Evolutionary conservation across 2,329 filamentous ascomycete species (phyloP), one percentile per base, ranked within the genome.

Genomic region (Coniochaeta sp.): DNA sequence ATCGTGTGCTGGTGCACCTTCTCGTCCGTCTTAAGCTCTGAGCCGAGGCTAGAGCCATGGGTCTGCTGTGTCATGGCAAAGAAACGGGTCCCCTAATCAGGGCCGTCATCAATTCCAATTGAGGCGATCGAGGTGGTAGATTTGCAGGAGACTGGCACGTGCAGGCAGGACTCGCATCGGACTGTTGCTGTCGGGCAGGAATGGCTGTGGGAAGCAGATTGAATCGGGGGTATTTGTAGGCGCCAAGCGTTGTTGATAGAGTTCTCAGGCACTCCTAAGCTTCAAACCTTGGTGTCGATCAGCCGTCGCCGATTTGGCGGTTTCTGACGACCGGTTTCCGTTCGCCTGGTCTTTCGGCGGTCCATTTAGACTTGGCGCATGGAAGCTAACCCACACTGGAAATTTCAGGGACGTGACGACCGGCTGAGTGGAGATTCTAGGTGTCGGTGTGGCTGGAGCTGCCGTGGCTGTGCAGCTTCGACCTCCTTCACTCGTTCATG

Each of bases 1-100:
- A 30, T 52, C 12, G 47, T n/a, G 42, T n/a, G 10, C 22, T 47
- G 42, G 19, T 22, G 19, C 42, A 3, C 47, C 0, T 75, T 89
- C 24, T 52, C 47, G 47, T 47, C 19, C 42, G 47, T 17, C 8
- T 2, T 19, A 12, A 52, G 65, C 67, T 66, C 68, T 64, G 63
- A 66, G 69, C 69, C 70, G 67, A 65, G 65, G 69, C 69, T 65
- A 58, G 68, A 66, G 69, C 65, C 62, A 60, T 63, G 61, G 44
- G 47, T 44, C 61, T 63, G 61, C 58, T 62, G 61, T 64, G 64
- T 66, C 70, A 71, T 71, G 55, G 59, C 62, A 60, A 60, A 60
- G 47, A 52, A n/a, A 26, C 38, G 59, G 47, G 59, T 55, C 54
- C 54, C 22, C 58, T 26, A 12, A 1, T 38, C 54, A 59, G 57